Conservation (phyloP, 2,329 filamentous ascomycete genomes). For the Lithohypha guttulata region DNA sequence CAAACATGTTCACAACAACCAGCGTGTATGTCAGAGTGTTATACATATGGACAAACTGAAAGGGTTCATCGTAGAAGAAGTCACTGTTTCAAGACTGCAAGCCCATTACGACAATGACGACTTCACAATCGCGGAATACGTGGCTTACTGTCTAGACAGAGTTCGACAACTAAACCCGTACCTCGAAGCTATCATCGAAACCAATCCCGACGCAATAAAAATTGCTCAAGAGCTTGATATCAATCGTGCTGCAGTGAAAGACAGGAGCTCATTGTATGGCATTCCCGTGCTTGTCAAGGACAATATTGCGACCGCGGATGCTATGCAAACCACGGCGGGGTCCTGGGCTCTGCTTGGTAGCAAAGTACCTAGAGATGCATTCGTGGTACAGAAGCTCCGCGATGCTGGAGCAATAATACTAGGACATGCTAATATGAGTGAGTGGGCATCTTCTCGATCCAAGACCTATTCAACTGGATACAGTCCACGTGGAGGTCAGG, state of each 20-base stretch:
- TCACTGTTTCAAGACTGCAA: slow-evolving; percentile 1
- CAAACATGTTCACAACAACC: no score
- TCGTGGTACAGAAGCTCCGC: slow-evolving; percentile 18
- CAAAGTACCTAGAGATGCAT: slow-evolving; percentile 16
- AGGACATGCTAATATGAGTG: slow-evolving; percentile 25
- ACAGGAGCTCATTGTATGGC: slow-evolving; percentile 25
- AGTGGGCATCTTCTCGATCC: slow-evolving; percentile 16
- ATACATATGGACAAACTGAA: background rate
- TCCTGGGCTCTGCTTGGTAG: slow-evolving; percentile 20
- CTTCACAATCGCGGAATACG: slow-evolving; percentile 1
- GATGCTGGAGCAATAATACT: slow-evolving; percentile 24
- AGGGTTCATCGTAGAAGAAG: background rate
- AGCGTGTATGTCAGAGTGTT: no score
- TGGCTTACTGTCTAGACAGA: background rate
- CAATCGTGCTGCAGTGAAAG: slow-evolving; percentile 19
- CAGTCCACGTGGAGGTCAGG: slow-evolving; percentile 53
- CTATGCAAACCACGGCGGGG: slow-evolving; percentile 24
- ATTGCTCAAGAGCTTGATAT: slow-evolving; percentile 21
- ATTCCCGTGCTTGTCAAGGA: slow-evolving; percentile 29
- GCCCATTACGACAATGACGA: background rate
- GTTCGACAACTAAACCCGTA: slow-evolving; percentile 18
- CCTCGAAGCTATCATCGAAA: slow-evolving; percentile 23
- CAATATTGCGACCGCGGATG: slow-evolving; percentile 23
- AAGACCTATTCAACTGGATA: slow-evolving; percentile 38
- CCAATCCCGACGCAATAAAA: slow-evolving; percentile 21